phyloP scores from a whole-genome alignment of 2,329 filamentous ascomycete genomes.

The Ploettnerulaceae sp. region DNA sequence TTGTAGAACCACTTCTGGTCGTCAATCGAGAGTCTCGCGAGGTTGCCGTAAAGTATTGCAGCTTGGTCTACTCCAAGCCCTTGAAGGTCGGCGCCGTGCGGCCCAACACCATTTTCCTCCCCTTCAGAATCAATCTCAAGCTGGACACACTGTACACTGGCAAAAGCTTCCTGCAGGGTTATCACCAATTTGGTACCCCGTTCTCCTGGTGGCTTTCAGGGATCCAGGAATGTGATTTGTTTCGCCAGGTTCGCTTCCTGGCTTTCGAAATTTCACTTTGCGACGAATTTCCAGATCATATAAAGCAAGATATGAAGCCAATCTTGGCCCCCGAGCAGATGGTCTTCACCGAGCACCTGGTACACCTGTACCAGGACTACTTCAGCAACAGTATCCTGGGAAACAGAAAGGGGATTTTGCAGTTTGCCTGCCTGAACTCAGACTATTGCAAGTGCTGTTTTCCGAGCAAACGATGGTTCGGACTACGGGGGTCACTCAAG shows the following conservation, averaged over 20 bases:
- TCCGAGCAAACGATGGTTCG: too few species aligned
- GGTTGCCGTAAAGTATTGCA: not conserved
- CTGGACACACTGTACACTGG: not conserved
- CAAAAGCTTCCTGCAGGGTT: too few species aligned
- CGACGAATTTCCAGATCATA: too few species aligned
- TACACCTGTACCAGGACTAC: not conserved
- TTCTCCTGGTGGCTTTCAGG: not conserved
- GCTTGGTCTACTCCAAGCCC: not conserved
- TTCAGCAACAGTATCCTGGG: not conserved
- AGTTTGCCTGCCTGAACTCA: not conserved
- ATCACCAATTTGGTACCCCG: not conserved
- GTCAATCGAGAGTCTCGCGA: not conserved
- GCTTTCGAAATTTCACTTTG: too few species aligned
- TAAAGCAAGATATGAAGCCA: too few species aligned
- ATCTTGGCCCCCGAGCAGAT: not conserved
- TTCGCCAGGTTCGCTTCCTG: too few species aligned
- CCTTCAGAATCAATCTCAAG: not conserved
- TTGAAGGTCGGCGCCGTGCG: too few species aligned
- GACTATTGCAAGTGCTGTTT: too few species aligned
- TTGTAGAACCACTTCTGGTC: not conserved
- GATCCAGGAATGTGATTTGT: not conserved
- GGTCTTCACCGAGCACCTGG: not conserved
- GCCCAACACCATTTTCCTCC: not conserved
- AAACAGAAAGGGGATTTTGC: not conserved
- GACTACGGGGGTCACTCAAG: too few species aligned